Evolutionary conservation across 2,329 filamentous ascomycete species (phyloP), one percentile per base, ranked within the genome.

Genomic region (Stemphylium beticola): DNA sequence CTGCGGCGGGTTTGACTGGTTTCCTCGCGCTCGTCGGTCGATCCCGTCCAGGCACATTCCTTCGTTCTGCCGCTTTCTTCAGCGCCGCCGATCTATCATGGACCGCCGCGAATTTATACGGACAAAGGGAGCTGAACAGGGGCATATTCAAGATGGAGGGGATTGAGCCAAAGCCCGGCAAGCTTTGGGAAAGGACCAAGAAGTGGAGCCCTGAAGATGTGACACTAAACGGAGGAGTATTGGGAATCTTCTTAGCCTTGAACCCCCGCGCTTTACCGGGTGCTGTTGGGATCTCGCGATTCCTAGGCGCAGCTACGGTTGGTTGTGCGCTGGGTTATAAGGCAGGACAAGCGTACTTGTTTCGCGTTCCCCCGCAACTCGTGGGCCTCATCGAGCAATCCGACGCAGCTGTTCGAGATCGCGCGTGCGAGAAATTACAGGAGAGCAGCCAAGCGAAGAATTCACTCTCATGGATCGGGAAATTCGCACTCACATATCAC

Each of bases 131-230:
- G 42, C 14, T 67, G 36, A 59, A 67, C 24, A 53, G 55, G n/a
- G 61, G 51, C 1, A 44, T 65, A 1, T 66, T 67, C 48, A 66
- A 58, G 36, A 33, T 60, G 31, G 58, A 66, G 4, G 45, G 58
- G 4, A 53, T 66, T 10, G 49, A 61, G 8, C 58, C 64, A 12
- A 45, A 49, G 43, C 64, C 62, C 2, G 54, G 52, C 7, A 62
- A 64, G 36, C 38, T 67, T 15, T 68, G 60, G 62, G 62, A 69
- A 39, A 47, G 49, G n/a, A 64, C 62, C 18, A 56, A 57, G n/a
- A 45, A 57, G 10, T 61, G 56, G 55, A 62, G 57, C 1, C 9
- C 41, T 8, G 63, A 67, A 32, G 66, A 68, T 33, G 36, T 40
- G 0, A 43, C 53, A 12, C n/a, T 68, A 8, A 34, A 37, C 12